Evolutionary conservation across 805 yeast species (phyloP).

Genomic region (Myxozyma neglecta): DNA sequence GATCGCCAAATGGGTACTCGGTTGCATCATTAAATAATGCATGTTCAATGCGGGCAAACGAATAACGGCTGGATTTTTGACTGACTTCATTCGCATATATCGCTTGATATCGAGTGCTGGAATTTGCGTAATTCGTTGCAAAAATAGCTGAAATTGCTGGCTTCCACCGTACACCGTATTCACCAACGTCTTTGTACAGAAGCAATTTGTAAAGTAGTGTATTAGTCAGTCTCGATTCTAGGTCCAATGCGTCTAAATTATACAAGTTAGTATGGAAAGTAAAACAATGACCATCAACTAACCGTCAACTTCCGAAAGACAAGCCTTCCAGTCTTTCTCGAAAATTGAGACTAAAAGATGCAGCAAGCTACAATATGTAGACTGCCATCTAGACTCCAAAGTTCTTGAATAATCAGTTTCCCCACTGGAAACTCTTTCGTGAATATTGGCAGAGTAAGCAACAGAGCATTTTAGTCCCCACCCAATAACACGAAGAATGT

Average conservation of each 20-base stretch:
- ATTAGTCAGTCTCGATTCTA: background rate
- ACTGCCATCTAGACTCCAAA: constrained; percentile 20
- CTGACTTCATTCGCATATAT: constrained; percentile 20
- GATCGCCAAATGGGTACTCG: constrained; percentile 5
- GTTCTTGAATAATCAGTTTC: background rate
- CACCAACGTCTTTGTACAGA: constrained; percentile 1
- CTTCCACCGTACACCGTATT: constrained; percentile 15
- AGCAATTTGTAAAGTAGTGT: constrained; percentile 7
- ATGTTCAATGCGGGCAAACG: background rate
- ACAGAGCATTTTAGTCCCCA: constrained; percentile 27
- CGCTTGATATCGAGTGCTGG: constrained; percentile 6
- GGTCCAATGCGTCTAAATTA: background rate
- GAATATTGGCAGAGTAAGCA: background rate
- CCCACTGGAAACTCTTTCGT: background rate
- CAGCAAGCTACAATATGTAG: constrained; percentile 6
- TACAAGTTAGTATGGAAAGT: background rate
- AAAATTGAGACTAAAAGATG: constrained; percentile 5
- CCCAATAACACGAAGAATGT: constrained; percentile 21
- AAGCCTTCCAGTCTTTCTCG: constrained; percentile 19
- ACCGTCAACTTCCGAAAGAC: background rate
- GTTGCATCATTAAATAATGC: background rate
- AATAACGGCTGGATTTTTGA: background rate
- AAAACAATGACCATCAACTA: background rate
- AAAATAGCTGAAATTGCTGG: constrained; percentile 21
- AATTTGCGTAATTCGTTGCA: constrained; percentile 2